Percentiles rank a stretch among this genome's conserved stretches.
phyloP scores from a whole-genome alignment of 257 asterid genomes.

The Oldenlandia corymbosa region DNA sequence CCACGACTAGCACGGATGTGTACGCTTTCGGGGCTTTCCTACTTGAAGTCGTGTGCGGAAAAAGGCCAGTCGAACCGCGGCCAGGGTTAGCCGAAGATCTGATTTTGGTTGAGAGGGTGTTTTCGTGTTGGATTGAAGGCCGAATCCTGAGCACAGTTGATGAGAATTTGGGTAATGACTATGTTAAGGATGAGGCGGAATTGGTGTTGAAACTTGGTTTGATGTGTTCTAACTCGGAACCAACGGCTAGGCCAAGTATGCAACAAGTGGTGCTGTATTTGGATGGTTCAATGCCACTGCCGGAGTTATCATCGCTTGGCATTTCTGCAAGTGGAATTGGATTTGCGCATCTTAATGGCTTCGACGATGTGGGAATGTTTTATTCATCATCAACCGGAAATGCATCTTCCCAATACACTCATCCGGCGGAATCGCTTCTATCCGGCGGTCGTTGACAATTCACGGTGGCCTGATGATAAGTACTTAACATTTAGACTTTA shows the following conservation, averaged over 20 bases:
- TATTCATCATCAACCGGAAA: not conserved
- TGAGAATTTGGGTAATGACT: conserved; percentile 33
- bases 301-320: conserved; percentile 34
- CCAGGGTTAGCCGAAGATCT: conserved; percentile 16
- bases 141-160: conserved; percentile 43
- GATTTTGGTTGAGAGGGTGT: conserved; percentile 54
- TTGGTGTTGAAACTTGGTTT: conserved; percentile 53
- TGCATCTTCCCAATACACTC: not conserved
- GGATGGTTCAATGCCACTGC: conserved; percentile 38
- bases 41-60: conserved; percentile 64
- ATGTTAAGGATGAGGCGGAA: conserved; percentile 33
- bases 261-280: conserved; percentile 37
- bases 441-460: not conserved
- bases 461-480: too few relatives aligned
- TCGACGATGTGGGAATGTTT: conserved; percentile 24
- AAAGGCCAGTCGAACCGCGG: conserved; percentile 54
- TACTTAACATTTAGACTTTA: too few relatives aligned
- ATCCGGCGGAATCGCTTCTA: not conserved
- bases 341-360: conserved; percentile 26
- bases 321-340: conserved; percentile 19
- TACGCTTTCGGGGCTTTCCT: conserved; percentile 59
- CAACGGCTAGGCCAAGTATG: conserved; percentile 46
- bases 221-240: conserved; percentile 45
- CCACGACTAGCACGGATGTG: conserved; percentile 55
- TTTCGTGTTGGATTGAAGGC: conserved; percentile 38